phyloP scores from a whole-genome alignment of 2,329 filamentous ascomycete genomes.

The Bertia moriformis region DNA sequence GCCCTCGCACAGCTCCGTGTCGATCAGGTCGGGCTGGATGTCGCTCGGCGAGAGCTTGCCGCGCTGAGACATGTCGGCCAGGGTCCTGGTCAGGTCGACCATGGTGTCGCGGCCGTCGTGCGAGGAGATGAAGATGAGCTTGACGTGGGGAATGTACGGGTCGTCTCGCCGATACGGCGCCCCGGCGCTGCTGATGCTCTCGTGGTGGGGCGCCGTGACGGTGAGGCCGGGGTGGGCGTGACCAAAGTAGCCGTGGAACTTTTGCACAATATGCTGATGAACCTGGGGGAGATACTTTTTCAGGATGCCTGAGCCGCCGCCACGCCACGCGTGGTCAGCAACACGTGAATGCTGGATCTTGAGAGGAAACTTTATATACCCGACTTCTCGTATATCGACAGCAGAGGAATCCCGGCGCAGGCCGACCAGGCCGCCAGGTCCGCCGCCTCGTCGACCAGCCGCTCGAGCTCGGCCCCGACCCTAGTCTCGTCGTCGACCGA shows the following conservation, averaged over 20 bases:
- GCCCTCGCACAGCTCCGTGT: slow-evolving; percentile 37
- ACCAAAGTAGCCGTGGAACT: slow-evolving; percentile 49
- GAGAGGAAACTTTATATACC: slow-evolving; percentile 24
- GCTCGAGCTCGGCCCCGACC: slow-evolving; percentile 33
- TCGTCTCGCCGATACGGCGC: no score
- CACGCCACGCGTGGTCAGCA: background rate
- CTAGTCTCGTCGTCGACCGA: slow-evolving; percentile 31
- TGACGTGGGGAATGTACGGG: slow-evolving; percentile 3
- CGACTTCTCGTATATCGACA: slow-evolving; percentile 52
- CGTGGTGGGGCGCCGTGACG: slow-evolving; percentile 41
- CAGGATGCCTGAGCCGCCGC: slow-evolving; percentile 30
- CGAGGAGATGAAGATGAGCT: slow-evolving; percentile 44
- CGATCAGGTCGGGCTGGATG: slow-evolving; percentile 46
- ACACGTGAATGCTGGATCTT: slow-evolving; percentile 2
- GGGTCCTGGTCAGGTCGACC: slow-evolving; percentile 53
- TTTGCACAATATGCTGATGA: slow-evolving; percentile 40
- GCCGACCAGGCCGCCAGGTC: slow-evolving; percentile 53
- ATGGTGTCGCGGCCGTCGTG: slow-evolving; percentile 52
- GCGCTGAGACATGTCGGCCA: slow-evolving; percentile 53
- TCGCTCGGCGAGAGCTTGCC: slow-evolving; percentile 45
- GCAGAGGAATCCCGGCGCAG: slow-evolving; percentile 44
- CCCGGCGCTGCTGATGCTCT: no score
- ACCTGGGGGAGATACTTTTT: slow-evolving; percentile 49
- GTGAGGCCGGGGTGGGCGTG: slow-evolving; percentile 36
- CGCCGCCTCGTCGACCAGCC: slow-evolving; percentile 49